Evolutionary conservation across 2,329 filamentous ascomycete species (phyloP).

Genomic region (Colletotrichum coccodes): DNA sequence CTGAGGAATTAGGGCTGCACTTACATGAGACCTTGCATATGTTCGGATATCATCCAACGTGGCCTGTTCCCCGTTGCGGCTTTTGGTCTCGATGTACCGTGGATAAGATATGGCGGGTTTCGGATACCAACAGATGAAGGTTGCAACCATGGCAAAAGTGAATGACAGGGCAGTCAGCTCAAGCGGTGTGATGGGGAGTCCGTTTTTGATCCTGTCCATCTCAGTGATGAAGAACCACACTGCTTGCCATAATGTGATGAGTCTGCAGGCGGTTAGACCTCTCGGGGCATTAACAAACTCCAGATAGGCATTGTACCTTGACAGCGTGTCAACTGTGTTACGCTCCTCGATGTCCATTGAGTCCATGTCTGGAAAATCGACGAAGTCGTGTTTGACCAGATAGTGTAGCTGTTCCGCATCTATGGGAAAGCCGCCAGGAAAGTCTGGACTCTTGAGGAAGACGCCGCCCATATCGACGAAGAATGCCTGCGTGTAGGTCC

Average conservation of each 20-base stretch:
- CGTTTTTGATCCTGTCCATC: slow-evolving; percentile 30
- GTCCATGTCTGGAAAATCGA: slow-evolving; percentile 40
- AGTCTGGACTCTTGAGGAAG: slow-evolving; percentile 42
- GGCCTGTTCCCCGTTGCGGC: background rate
- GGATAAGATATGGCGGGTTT: slow-evolving; percentile 35
- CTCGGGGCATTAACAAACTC: background rate
- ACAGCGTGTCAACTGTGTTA: slow-evolving; percentile 42
- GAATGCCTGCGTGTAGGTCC: slow-evolving; percentile 52
- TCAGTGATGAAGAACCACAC: slow-evolving; percentile 39
- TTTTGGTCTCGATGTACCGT: slow-evolving; percentile 25
- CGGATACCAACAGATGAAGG: slow-evolving; percentile 34
- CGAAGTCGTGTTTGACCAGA: slow-evolving; percentile 39
- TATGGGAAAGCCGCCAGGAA: slow-evolving; percentile 44
- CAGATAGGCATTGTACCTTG: slow-evolving; percentile 31
- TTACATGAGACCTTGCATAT: slow-evolving; percentile 13
- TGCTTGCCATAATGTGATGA: slow-evolving; percentile 38
- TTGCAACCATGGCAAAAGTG: slow-evolving; percentile 37
- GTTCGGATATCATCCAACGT: slow-evolving; percentile 23
- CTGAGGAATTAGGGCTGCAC: background rate
- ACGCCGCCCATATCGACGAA: slow-evolving; percentile 54
- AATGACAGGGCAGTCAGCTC: slow-evolving; percentile 41
- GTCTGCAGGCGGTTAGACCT: slow-evolving; percentile 2
- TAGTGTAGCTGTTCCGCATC: slow-evolving; percentile 47
- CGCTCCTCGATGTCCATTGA: slow-evolving; percentile 40
- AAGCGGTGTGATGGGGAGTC: slow-evolving; percentile 38